Base-by-base conservation (phyloP, 495 filamentous ascomycete genomes). In the Tuber calosporum region DNA sequence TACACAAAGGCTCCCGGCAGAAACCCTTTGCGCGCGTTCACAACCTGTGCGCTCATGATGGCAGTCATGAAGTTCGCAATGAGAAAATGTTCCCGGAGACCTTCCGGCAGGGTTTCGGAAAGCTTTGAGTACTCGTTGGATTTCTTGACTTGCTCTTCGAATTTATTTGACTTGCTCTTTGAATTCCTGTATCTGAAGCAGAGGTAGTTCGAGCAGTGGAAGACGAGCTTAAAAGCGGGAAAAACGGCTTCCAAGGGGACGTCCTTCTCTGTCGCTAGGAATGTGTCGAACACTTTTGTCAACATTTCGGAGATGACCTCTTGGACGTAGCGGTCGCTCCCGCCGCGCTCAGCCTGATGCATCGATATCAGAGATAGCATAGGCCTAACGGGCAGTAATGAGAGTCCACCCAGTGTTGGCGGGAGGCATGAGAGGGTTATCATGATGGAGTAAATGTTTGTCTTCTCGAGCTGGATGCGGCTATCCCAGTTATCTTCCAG, bases 371-470 rank as follows among this genome's bases (percentile, higher is more conserved):
- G 53, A 30, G 30, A 62, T 34, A 62, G n/a, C 26, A 62, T 19
- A 30, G 53, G 53, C 13, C 53, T 34, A 30, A 62, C 53, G 26
- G 53, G 53, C 26, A 62, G 7, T 62, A 62, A 19, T 6, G 53
- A 62, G 26, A 62, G 53, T 6, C 53, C 15, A 5, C n/a, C 11
- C 2, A 34, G 53, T 17, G 53, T 62, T 34, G 53, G 53, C 26
- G 53, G 53, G 53, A 62, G 53, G 26, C 53, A 62, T 34, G 53
- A 62, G 53, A 62, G 53, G 11, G 53, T 62, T 62, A 62, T 62
- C 53, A 34, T 62, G 26, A 34, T 62, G 26, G 53, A 62, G 26
- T 62, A 62, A 19, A 62, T 62, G 53, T 15, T 62, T 34, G 26
- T 62, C 53, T 62, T 62, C 53, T 62, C 53, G 13, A 62, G 11